Evolutionary conservation across 441 rosid genomes (phyloP).

Genomic region (Kokia cookei): DNA sequence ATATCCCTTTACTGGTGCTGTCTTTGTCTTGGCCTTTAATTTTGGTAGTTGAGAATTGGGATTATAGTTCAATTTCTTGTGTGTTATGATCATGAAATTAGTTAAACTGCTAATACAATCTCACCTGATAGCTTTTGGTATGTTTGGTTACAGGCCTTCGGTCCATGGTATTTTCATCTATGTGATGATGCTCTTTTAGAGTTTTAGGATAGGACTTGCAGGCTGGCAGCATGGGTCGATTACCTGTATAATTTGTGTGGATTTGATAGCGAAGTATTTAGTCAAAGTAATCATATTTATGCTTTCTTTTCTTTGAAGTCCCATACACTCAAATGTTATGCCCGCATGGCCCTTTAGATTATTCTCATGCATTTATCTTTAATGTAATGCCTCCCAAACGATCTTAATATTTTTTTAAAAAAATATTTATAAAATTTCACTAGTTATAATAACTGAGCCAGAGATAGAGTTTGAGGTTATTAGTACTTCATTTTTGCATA

Average conservation of each 20-base stretch:
- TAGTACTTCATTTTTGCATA: too few species aligned
- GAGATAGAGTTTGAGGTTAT: too few species aligned
- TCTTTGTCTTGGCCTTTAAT: background rate
- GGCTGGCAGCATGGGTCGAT: background rate
- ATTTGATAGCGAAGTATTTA: background rate
- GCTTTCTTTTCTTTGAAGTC: background rate
- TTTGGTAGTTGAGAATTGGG: background rate
- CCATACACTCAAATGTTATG: background rate
- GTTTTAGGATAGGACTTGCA: background rate
- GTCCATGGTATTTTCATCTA: background rate
- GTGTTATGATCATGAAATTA: background rate
- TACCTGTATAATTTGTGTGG: background rate
- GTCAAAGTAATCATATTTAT: background rate
- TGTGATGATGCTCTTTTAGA: background rate
- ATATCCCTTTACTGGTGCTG: background rate
- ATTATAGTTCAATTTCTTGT: background rate
- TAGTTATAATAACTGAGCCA: too few species aligned
- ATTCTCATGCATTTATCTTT: too few species aligned
- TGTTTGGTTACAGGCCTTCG: background rate
- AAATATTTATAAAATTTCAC: too few species aligned
- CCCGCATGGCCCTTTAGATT: too few species aligned
- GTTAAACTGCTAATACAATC: background rate
- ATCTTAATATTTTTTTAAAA: too few species aligned
- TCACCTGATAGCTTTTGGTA: background rate
- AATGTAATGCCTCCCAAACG: too few species aligned